phyloP scores from a whole-genome alignment of 371 early-diverging fungal genomes.

The Haplosporangium sp. region DNA sequence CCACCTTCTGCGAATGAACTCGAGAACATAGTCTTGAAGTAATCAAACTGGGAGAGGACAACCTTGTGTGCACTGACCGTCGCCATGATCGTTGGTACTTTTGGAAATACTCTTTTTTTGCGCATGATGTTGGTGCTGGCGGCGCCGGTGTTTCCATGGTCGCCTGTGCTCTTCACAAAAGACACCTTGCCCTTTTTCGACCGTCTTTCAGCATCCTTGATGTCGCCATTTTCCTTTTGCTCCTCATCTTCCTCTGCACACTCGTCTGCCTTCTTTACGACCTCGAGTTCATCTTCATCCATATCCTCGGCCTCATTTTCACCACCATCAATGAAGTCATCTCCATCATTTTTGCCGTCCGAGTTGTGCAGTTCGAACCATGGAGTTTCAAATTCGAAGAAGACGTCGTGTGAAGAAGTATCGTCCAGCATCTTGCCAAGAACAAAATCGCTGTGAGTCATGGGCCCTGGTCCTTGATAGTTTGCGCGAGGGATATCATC shows the following conservation, averaged over 20 bases:
- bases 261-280: too few species aligned
- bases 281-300: too few species aligned
- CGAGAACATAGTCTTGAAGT: constrained; percentile 41
- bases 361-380: neutral
- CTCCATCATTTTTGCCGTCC: neutral
- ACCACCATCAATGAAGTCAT: neutral
- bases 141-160: neutral
- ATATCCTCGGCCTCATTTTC: too few species aligned
- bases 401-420: constrained; percentile 21
- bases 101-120: neutral
- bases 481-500: neutral
- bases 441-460: constrained; percentile 20
- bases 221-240: too few species aligned
- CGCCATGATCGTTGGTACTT: neutral
- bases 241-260: too few species aligned
- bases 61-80: constrained; percentile 26
- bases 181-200: neutral
- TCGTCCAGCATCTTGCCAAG: constrained; percentile 31
- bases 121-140: neutral
- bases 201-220: neutral
- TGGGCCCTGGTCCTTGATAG: neutral
- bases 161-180: neutral
- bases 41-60: constrained; percentile 29
- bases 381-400: constrained; percentile 24
- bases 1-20: constrained; percentile 35